A percentile compares a stretch with the other conserved stretches of the same genome.
Evolutionary conservation across 164 flowering plant species (phyloP).

Genomic region (Santalum album): DNA sequence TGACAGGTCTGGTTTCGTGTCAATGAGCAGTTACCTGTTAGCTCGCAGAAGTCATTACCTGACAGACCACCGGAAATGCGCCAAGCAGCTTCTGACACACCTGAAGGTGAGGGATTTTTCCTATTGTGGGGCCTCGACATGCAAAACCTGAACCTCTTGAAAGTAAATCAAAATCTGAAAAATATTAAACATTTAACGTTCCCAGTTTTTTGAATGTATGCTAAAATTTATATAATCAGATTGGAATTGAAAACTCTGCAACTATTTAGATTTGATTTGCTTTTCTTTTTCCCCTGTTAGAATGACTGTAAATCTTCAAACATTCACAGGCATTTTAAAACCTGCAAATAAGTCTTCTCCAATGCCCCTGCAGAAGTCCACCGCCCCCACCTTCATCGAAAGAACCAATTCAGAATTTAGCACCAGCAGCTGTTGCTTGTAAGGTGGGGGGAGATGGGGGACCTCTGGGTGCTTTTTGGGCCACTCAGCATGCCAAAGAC

Average conservation of each 20-base stretch:
- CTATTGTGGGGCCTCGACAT: not conserved
- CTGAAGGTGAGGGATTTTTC: constrained; percentile 39
- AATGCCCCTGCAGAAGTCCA: constrained; percentile 74
- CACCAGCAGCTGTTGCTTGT: constrained; percentile 23
- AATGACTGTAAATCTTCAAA: constrained; percentile 1
- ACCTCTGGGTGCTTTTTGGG: constrained; percentile 86
- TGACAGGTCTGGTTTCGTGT: constrained; percentile 98
- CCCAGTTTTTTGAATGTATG: not conserved
- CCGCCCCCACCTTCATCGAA: constrained; percentile 64
- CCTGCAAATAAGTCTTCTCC: constrained; percentile 42
- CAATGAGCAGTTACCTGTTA: constrained; percentile 67
- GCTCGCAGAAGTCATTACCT: constrained; percentile 78
- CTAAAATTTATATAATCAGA: not conserved
- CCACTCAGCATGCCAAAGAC: constrained; percentile 70
- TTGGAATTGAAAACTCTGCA: not conserved
- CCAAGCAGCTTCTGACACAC: constrained; percentile 21
- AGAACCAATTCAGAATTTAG: constrained; percentile 27
- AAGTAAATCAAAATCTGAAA: not conserved
- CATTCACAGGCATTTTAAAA: constrained; percentile 30
- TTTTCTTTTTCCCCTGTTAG: not conserved
- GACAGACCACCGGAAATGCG: constrained; percentile 57
- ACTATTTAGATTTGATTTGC: not conserved
- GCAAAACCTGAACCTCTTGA: not conserved
- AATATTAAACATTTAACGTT: no score
- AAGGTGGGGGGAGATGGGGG: constrained; percentile 33